These are phyloP conservation scores for Carallia pectinifolia DNA, from an alignment of 345 rosid species.

Conservation along the genomic window DNA sequence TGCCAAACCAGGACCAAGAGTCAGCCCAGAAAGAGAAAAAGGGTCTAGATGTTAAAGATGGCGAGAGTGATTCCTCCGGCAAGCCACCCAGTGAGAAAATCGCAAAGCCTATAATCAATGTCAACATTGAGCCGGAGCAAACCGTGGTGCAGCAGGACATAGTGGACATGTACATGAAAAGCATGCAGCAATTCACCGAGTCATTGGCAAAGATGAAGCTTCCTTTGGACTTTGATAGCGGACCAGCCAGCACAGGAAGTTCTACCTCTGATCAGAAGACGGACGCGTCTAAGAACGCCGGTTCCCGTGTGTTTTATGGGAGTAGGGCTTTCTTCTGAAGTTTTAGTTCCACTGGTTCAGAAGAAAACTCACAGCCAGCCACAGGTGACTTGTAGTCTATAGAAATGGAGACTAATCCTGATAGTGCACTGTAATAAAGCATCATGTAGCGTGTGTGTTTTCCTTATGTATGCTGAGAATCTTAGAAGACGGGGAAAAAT, in stretches of 20 bases:
- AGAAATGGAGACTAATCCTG: slow-evolving; percentile 68
- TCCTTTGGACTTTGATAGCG: slow-evolving; percentile 75
- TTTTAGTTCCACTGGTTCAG: slow-evolving; percentile 22
- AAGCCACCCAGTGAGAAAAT: slow-evolving; percentile 38
- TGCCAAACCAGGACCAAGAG: slow-evolving; percentile 38
- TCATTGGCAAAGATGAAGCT: slow-evolving; percentile 99
- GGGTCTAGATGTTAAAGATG: slow-evolving; percentile 36
- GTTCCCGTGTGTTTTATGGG: slow-evolving; percentile 94
- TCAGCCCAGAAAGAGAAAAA: slow-evolving; percentile 42
- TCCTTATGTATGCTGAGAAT: slow-evolving; percentile 53
- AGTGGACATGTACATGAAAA: slow-evolving; percentile 98
- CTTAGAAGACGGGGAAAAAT: slow-evolving; percentile 42
- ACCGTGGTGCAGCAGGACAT: slow-evolving; percentile 89
- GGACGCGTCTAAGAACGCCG: slow-evolving; percentile 54
- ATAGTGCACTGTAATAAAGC: slow-evolving; percentile 57
- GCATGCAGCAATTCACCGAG: slow-evolving; percentile 99
- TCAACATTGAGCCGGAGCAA: slow-evolving; percentile 70
- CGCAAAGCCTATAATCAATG: slow-evolving; percentile 48
- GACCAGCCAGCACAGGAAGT: slow-evolving; percentile 69
- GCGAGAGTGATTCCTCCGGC: slow-evolving; percentile 48
- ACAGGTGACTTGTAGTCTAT: slow-evolving; percentile 56
- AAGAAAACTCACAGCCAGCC: slow-evolving; percentile 59
- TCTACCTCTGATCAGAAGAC: slow-evolving; percentile 82
- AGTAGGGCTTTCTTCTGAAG: slow-evolving; percentile 97
- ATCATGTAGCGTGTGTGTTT: slow-evolving; percentile 55